Percentiles rank a stretch among this genome's conserved stretches.
phyloP scores from a whole-genome alignment of 192 early-diverging fungal species.

The Radiomyces spectabilis region DNA sequence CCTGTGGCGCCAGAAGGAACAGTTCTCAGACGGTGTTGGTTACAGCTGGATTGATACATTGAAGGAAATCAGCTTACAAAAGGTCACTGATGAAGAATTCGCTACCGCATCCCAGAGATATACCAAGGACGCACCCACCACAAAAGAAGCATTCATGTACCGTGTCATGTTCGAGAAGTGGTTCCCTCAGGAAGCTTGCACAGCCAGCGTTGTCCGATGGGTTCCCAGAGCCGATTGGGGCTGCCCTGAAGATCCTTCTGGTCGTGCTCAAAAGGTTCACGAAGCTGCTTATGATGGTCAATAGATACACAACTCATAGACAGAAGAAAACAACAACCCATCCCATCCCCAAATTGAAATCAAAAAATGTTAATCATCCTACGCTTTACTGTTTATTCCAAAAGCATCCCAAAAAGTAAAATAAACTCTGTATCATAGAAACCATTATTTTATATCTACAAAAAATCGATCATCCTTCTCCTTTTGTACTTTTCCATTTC shows the following conservation, averaged over 20 bases:
- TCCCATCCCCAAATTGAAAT: no score
- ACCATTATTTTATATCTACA: no score
- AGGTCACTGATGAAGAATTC: constrained; percentile 75
- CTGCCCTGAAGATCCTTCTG: constrained; percentile 94
- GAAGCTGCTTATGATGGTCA: no score
- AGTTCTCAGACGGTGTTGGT: constrained; percentile 97
- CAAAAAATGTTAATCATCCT: no score
- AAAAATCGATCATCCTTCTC: no score
- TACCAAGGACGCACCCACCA: constrained; percentile 85
- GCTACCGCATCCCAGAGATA: constrained; percentile 59
- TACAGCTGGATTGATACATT: constrained; percentile 98
- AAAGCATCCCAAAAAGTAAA: no score
- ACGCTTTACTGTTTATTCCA: no score
- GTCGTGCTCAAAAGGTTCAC: constrained; percentile 94
- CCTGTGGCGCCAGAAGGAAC: constrained; percentile 98
- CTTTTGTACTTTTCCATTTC: no score
- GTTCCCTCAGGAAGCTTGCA: constrained; percentile 89
- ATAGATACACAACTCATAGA: no score
- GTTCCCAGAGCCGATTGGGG: constrained; percentile 97
- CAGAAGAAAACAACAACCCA: no score
- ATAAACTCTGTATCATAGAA: no score
- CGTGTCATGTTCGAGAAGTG: constrained; percentile 87
- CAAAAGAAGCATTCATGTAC: constrained; percentile 97
- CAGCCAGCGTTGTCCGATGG: constrained; percentile 89
- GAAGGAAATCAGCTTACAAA: constrained; percentile 59